A percentile compares a stretch with the other conserved stretches of the same genome.
Evolutionary conservation across 2,329 filamentous ascomycete genomes (phyloP).

Genomic region (Dothistroma pini): DNA sequence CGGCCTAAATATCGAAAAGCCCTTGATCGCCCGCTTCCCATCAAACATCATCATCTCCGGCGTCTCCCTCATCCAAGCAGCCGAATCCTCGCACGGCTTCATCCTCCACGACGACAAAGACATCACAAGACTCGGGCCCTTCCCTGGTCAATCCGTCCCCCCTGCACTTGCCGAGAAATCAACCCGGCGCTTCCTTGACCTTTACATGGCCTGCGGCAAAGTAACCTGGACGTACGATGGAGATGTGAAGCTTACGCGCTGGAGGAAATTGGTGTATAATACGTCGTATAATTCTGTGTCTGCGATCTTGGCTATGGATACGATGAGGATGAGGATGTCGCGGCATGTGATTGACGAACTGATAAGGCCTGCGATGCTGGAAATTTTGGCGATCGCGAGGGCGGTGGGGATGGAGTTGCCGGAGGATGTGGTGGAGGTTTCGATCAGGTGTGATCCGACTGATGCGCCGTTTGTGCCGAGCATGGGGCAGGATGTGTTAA

Average conservation of each 20-base stretch:
- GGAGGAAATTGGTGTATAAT: constrained; percentile 53
- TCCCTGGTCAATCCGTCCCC: constrained; percentile 39
- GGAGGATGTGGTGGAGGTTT: constrained; percentile 42
- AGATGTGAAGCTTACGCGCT: constrained; percentile 44
- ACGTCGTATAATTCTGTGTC: constrained; percentile 53
- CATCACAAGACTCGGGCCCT: constrained; percentile 50
- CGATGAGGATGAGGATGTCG: constrained; percentile 48
- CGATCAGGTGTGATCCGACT: constrained; percentile 50
- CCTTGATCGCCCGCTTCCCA: constrained; percentile 50
- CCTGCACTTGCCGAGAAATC: constrained; percentile 33
- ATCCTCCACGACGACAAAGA: constrained; percentile 55
- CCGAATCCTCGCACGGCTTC: constrained; percentile 45
- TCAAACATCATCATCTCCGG: constrained; percentile 52
- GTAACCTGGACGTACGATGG: constrained; percentile 40
- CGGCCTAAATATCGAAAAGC: constrained; percentile 60
- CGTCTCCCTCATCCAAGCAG: constrained; percentile 52
- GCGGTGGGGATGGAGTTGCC: constrained; percentile 45
- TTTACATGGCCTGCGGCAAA: constrained; percentile 49
- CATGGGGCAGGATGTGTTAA: constrained; percentile 53
- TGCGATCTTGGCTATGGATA: constrained; percentile 51
- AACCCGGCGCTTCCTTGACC: constrained; percentile 41
- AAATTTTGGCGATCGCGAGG: constrained; percentile 48
- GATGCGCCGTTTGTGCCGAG: constrained; percentile 51
- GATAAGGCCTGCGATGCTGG: constrained; percentile 52
- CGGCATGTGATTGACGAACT: constrained; percentile 46